Evolutionary conservation across 2,329 filamentous ascomycete species (phyloP).

Genomic region (Cladophialophora immunda): DNA sequence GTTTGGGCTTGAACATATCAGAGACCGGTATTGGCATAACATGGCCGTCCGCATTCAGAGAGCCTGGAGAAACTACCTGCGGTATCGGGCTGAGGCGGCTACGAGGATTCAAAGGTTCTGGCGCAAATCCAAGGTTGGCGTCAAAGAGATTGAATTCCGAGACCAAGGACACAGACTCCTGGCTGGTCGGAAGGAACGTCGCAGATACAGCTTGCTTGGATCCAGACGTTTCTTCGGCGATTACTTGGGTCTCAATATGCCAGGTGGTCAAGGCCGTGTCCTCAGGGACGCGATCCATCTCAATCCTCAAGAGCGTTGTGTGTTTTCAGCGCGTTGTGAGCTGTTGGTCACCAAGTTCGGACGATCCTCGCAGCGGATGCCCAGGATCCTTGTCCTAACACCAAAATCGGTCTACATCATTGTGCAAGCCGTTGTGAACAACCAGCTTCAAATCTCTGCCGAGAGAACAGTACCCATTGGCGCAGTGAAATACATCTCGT

Average conservation of each 20-base stretch:
- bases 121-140: constrained; percentile 89
- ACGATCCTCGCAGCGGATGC: constrained; percentile 90
- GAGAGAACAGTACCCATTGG: constrained; percentile 85
- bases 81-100: constrained; percentile 90
- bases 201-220: constrained; percentile 88
- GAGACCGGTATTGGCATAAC: constrained; percentile 98
- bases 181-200: constrained; percentile 85
- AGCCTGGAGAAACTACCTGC: constrained; percentile 94
- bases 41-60: constrained; percentile 98
- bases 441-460: constrained; percentile 79
- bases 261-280: constrained; percentile 79
- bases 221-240: constrained; percentile 93
- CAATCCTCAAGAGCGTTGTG: constrained; percentile 73
- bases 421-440: constrained; percentile 81
- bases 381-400: constrained; percentile 84
- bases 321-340: constrained; percentile 93
- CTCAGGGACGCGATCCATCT: constrained; percentile 79
- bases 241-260: constrained; percentile 87
- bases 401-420: constrained; percentile 89
- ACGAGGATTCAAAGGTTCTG: constrained; percentile 95
- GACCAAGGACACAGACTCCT: constrained; percentile 87
- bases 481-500: constrained; percentile 85
- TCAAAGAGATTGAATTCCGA: constrained; percentile 86
- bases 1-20: constrained; percentile 96
- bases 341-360: constrained; percentile 93